Evolutionary conservation across 2,329 filamentous ascomycete species (phyloP), one percentile per base, ranked within the genome.

Genomic region (Cladosporium oxysporum): DNA sequence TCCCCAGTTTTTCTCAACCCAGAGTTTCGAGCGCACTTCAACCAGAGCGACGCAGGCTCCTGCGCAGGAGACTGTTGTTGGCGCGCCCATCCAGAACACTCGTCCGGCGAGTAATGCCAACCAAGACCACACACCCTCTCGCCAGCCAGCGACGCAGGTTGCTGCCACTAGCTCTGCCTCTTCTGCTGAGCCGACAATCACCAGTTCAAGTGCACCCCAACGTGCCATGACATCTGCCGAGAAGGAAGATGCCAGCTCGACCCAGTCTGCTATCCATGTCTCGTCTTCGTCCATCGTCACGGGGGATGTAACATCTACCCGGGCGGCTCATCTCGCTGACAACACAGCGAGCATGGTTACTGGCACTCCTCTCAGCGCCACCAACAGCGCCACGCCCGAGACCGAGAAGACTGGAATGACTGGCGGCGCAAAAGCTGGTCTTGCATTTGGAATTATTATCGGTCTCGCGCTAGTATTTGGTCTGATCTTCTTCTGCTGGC

Each of bases 381-480:
- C 52, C 6, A 21, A 18, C 33, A 55, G 58, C 16, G 28, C 58
- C 3, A 28, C 29, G 16, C 28, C 37, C n/a, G 35, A 49, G 29
- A 44, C 58, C 6, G 65, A 66, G 52, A 23, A 64, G 50, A 66
- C 67, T 35, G 81, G 80, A 53, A 79, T 84, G 78, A 81, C 78
- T 58, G 75, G 76, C 61, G 76, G 84, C 65, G 75, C 80, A 67
- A 95, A 92, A 78, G 93, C 92, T 52, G 95, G 95, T 67, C 86
- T 97, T 68, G 92, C 90, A 6, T 88, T 97, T 75, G 93, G 93
- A 73, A 87, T 96, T 58, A 79, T 97, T 35, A 83, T 90, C 7
- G 87, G 86, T 58, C 72, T 97, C 29, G 85, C 89, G 35, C 78
- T 89, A 2, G 76, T 95, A 29, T 86, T 88, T 33, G 81, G 88